Conservation (phyloP, 768 basidiomycete species). For the Lactarius psammicola region DNA sequence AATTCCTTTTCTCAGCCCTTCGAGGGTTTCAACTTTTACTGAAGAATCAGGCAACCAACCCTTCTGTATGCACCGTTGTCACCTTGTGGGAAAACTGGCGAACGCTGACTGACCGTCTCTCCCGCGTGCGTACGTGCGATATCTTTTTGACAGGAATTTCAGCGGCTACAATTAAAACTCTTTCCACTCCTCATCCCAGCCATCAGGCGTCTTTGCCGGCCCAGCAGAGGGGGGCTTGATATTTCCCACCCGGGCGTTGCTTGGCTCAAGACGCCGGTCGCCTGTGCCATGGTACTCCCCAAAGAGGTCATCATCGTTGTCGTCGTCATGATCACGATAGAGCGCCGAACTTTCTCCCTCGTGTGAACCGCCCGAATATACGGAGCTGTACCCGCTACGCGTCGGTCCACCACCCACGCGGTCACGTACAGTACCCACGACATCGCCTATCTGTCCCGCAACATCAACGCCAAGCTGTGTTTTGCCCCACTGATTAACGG, state of each 20-base stretch:
- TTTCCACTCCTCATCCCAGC: slow-evolving; percentile 50
- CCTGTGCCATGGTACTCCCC: slow-evolving; percentile 18
- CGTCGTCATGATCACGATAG: slow-evolving; percentile 61
- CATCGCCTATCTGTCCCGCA: slow-evolving; percentile 68
- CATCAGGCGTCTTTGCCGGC: slow-evolving; percentile 39
- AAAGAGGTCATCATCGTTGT: slow-evolving; percentile 44
- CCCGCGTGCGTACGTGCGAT: no score
- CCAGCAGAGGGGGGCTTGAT: slow-evolving; percentile 5
- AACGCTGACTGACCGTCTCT: no score
- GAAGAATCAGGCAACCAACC: no score
- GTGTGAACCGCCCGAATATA: slow-evolving; percentile 47
- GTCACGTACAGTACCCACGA: slow-evolving; percentile 64
- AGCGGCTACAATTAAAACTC: slow-evolving; percentile 43
- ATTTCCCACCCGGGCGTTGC: neutral
- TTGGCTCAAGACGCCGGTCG: neutral
- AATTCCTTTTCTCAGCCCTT: no score
- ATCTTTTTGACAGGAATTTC: no score
- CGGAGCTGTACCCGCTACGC: slow-evolving; percentile 39
- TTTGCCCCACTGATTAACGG: slow-evolving; percentile 78
- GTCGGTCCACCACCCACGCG: slow-evolving; percentile 56
- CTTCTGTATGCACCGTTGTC: no score
- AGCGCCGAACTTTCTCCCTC: slow-evolving; percentile 58
- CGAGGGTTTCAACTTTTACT: no score
- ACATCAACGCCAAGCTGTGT: slow-evolving; percentile 82
- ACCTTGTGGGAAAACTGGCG: no score